Evolutionary conservation across 2,329 filamentous ascomycete genomes (phyloP), one percentile per base, ranked within the genome.

Genomic region (Hymenotorrendiella dingleyae): DNA sequence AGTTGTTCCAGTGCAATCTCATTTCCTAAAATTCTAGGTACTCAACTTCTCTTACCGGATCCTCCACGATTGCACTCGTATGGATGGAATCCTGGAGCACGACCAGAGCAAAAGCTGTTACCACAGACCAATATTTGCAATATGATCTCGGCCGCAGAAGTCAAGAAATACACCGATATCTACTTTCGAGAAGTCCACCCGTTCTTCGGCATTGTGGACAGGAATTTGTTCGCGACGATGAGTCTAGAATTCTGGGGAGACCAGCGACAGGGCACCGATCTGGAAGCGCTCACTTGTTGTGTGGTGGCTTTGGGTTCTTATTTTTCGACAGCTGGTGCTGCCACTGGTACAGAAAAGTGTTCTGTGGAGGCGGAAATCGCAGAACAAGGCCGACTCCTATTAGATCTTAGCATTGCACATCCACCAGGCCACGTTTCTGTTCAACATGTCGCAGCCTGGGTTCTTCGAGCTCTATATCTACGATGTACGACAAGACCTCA

Each of bases 31-130:
- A 55, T 47, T 36, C 50, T 65, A 11, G 62, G 61, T 12, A 36
- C 60, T 19, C 54, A 58, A 28, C 38, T 66, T 27, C 57, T 60
- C 34, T 54, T 62, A 7, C 33, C 51, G 1, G 58, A 58, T 8
- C 61, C 61, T n/a, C 62, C 62, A 5, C 54, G 60, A 17, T 43
- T 66, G 12, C 64, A 66, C 42, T 63, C 62, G 1, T 66, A 62
- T 47, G 64, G 54, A 11, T 65, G 62, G 47, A 62, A 66, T 42
- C 40, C 55, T 8, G 61, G 62, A 1, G 51, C 57, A 16, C 51
- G 64, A 19, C 37, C 47, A 14, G 63, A 65, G 30, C 47, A 53
- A n/a, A 48, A 52, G 5, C 49, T 45, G 36, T 30, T 39, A 0
- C 52, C 50, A 6, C 44, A 45, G 6, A 50, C 46, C 14, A 46